These are phyloP conservation scores for Rhynchospora tenuis DNA, from an alignment of 176 grass and related monocot genomes.

Conservation along the genomic window DNA sequence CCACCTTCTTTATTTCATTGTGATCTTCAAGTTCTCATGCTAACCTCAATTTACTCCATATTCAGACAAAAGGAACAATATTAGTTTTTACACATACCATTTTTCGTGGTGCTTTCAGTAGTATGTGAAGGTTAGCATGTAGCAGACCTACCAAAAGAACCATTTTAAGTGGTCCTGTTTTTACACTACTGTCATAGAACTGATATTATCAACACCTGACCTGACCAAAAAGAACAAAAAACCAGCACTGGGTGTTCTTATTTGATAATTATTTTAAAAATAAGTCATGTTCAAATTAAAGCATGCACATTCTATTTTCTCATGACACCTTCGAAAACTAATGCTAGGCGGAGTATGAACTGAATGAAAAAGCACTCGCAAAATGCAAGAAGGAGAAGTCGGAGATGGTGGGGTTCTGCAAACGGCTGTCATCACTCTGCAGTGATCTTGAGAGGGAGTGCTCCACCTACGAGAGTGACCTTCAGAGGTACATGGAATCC, in stretches of 20 bases:
- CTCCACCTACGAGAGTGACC: conserved; percentile 63
- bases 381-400: conserved; percentile 79
- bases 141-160: too few relatives aligned
- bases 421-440: conserved; percentile 29
- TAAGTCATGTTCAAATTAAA: not conserved
- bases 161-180: too few relatives aligned
- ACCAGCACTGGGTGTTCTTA: not conserved
- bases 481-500: conserved; percentile 64
- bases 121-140: too few relatives aligned
- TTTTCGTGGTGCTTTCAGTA: too few relatives aligned
- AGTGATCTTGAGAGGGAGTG: conserved; percentile 52
- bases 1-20: too few relatives aligned
- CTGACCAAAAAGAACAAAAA: not conserved
- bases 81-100: too few relatives aligned
- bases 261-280: not conserved
- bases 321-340: not conserved
- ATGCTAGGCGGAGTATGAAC: conserved; percentile 42
- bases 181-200: too few relatives aligned
- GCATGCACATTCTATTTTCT: not conserved
- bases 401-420: conserved; percentile 19
- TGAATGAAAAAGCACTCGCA: conserved; percentile 53
- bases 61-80: too few relatives aligned
- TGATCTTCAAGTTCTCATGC: too few relatives aligned
- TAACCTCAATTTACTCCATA: too few relatives aligned
- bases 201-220: too few relatives aligned